Percentiles rank a stretch among this genome's conserved stretches.
Evolutionary conservation across 352 stramenopile species (phyloP).

Genomic region (Blastocystis sp.): DNA sequence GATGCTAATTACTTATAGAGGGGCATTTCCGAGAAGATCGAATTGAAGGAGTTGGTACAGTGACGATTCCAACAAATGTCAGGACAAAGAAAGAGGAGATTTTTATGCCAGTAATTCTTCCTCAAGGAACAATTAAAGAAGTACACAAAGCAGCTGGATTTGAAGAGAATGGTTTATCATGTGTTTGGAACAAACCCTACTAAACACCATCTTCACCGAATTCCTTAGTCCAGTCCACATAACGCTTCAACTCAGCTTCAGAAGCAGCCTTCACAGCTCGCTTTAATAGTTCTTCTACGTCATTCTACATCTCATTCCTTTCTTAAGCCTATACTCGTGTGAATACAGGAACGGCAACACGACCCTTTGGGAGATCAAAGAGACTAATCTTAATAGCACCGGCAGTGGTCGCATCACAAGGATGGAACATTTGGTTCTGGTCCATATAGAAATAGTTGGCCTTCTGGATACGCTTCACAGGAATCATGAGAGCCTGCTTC

Average conservation of each 20-base stretch:
- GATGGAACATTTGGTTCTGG: constrained; percentile 32
- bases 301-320: constrained; percentile 74
- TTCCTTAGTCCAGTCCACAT: constrained; percentile 95
- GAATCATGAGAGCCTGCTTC: constrained; percentile 93
- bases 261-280: constrained; percentile 90
- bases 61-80: constrained; percentile 30
- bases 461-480: constrained; percentile 90
- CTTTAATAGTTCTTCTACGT: constrained; percentile 91
- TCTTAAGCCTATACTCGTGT: background rate
- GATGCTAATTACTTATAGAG: background rate
- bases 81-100: background rate
- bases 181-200: background rate
- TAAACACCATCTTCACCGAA: constrained; percentile 93
- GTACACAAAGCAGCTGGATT: constrained; percentile 54
- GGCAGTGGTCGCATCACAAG: background rate
- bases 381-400: constrained; percentile 77
- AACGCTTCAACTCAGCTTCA: constrained; percentile 90
- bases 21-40: constrained; percentile 49
- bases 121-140: constrained; percentile 52
- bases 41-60: constrained; percentile 33
- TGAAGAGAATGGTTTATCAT: constrained; percentile 34
- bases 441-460: constrained; percentile 78
- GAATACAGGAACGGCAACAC: constrained; percentile 80
- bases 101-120: constrained; percentile 28
- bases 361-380: constrained; percentile 77